These are phyloP conservation scores for Pistacia vera DNA, from an alignment of 345 rosid genomes.

Conservation along the genomic window DNA sequence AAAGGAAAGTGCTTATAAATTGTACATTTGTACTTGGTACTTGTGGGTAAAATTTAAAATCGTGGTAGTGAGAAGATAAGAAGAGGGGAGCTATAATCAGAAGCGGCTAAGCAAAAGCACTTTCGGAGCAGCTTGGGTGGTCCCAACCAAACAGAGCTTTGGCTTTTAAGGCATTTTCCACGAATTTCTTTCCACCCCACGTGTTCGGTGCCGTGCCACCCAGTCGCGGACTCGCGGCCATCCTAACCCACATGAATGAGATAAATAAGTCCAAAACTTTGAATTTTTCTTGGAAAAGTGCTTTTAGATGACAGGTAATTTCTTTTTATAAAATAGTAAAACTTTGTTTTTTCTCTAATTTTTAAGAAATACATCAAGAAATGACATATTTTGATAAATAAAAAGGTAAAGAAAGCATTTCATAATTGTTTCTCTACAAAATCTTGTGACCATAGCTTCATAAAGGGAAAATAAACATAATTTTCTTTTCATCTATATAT, in stretches of 20 bases:
- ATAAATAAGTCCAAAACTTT: background rate
- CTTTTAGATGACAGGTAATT: no score
- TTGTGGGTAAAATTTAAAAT: background rate
- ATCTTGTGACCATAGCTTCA: no score
- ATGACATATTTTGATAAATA: no score
- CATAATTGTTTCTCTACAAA: no score
- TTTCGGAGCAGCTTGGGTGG: conserved; percentile 18
- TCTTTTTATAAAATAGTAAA: no score
- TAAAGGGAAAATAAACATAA: no score
- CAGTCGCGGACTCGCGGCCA: background rate
- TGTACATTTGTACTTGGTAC: no score
- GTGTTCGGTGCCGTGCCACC: background rate
- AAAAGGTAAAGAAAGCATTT: no score
- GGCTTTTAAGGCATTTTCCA: background rate
- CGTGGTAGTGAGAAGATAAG: no score
- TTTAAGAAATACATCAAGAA: no score
- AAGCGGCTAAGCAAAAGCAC: background rate
- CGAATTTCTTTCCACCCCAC: conserved; percentile 10
- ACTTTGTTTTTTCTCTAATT: no score
- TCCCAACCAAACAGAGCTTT: conserved; percentile 13
- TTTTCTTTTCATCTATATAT: no score
- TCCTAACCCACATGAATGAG: background rate
- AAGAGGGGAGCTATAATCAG: background rate
- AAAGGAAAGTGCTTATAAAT: background rate
- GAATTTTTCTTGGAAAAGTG: background rate